Evolutionary conservation across 1,284 basidiomycete species (phyloP), one percentile per base, ranked within the genome.

Genomic region (Pascua sp.): DNA sequence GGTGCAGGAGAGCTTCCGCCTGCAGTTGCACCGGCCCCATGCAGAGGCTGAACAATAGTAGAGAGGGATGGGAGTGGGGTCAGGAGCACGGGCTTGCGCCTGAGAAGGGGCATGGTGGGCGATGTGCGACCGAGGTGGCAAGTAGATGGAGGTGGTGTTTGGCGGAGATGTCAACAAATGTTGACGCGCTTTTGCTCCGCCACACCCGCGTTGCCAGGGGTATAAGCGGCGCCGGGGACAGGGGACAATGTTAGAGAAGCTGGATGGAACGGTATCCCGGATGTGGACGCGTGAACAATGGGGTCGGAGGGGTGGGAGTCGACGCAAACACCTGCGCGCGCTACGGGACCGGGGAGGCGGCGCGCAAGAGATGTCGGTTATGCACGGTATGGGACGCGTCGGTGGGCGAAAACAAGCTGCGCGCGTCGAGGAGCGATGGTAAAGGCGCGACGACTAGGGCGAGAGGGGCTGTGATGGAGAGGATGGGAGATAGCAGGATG

Each of bases 1-100:
- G 45, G 40, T 12, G 16, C 42, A 15, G 49, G 36, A 5, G 54
- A n/a, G 38, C 53, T 51, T 47, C 44, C 49, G 40, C n/a, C 17
- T 38, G 12, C 18, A 47, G 42, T 36, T 5, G 47, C 47, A 17
- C 40, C n/a, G 16, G 48, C 24, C 4, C 24, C 38, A 17, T 57
- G 49, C 15, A 57, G 37, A 16, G 60, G 60, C 47, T 62, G 60
- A 15, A 58, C 55, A 11, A 62, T 62, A 16, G 61, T 24, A 38
- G 69, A 60, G 42, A 75, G 61, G 17, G 69, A 68, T 8, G 75
- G 75, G 18, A 75, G 68, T 13, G 72, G 75, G 67, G 85, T 87
- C 81, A 90, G 86, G 69, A 91, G 83, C 67, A 93, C 90, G 79
- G 89, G 86, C 79, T 93, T 93, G 79, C 90, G 86, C 68, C 91